Base-by-base conservation (phyloP, 495 filamentous ascomycete species). In the Lichina pygmaea region DNA sequence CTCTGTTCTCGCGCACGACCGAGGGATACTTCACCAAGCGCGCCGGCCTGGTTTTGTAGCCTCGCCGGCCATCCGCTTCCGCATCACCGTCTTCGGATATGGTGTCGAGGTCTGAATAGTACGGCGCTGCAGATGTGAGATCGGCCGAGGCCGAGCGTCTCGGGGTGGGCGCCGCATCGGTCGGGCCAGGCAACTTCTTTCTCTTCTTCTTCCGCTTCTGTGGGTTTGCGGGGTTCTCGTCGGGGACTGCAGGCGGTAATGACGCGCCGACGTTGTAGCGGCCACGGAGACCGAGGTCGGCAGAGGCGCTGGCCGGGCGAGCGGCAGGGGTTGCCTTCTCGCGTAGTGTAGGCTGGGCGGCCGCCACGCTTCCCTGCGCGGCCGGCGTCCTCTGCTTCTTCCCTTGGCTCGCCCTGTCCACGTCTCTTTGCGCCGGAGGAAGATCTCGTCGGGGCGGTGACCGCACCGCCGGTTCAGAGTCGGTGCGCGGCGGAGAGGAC, bases 1-100 rank as follows among this genome's bases (percentile, higher is more conserved):
- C 67, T 10, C 62, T 57, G 50, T 76, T 71, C 54, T 78, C 75
- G n/a, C 59, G 61, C 5, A 78, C 70, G 10, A 70, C 62, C 1
- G 74, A 75, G 2, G 75, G 71, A 49, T 74, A 69, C 51, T 73
- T 74, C 12, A 54, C 61, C 39, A 34, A 39, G 17, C 44, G 31
- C 17, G 1, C 49, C 15, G 51, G 44, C 36, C 56, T 48, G 2
- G 47, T 46, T 33, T 53, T 57, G 36, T 46, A 45, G 24, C 34
- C 42, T 17, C 55, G 46, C 40, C 32, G 34, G 24, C 30, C 7
- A 32, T 17, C 32, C 8, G 8, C 17, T 31, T 12, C 32, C 12
- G 6, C 31, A 15, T 44, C 42, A 34, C 7, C 42, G 31, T n/a
- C 32, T 38, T 55, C 55, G 24, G 56, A 57, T 17, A 47, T 51